Evolutionary conservation across 192 early-diverging fungal species (phyloP).

Genomic region (Linnemannia elongata): DNA sequence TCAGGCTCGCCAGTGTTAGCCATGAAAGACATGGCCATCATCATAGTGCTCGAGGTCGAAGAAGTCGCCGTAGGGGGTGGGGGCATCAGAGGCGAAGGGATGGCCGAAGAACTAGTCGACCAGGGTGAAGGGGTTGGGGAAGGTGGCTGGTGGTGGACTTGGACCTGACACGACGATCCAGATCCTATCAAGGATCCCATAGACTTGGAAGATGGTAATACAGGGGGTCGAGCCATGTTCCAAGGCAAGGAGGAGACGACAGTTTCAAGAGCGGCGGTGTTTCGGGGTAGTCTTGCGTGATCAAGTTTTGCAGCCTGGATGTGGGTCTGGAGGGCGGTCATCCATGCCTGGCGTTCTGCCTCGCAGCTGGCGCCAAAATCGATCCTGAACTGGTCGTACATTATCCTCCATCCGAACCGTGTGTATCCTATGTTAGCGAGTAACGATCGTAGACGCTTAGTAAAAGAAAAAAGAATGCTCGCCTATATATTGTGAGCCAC

Average conservation of each 20-base stretch:
- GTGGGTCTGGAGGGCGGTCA: constrained; percentile 58
- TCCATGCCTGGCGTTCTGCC: constrained; percentile 71
- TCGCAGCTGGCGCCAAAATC: constrained; percentile 68
- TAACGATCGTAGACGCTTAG: not conserved
- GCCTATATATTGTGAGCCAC: not conserved
- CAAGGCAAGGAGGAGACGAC: constrained; percentile 37
- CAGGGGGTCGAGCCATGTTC: constrained; percentile 7
- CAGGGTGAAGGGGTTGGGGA: constrained; percentile 26
- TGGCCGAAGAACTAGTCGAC: constrained; percentile 31
- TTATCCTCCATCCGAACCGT: constrained; percentile 41
- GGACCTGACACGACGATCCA: not conserved
- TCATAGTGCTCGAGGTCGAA: constrained; percentile 20
- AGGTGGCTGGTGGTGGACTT: constrained; percentile 14
- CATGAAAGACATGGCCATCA: constrained; percentile 43
- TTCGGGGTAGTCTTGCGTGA: constrained; percentile 12
- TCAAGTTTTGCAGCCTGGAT: constrained; percentile 58
- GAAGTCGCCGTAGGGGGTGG: constrained; percentile 16
- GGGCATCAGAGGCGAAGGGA: constrained; percentile 45
- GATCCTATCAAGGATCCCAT: not conserved
- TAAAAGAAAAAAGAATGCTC: not conserved
- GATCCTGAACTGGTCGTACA: constrained; percentile 59
- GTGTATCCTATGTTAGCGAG: constrained; percentile 28
- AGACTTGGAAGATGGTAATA: not conserved
- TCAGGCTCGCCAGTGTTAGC: constrained; percentile 6
- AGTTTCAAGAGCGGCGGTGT: constrained; percentile 8